Evolutionary conservation across 2,329 filamentous ascomycete genomes (phyloP).

Genomic region (Fusarium camptoceras): DNA sequence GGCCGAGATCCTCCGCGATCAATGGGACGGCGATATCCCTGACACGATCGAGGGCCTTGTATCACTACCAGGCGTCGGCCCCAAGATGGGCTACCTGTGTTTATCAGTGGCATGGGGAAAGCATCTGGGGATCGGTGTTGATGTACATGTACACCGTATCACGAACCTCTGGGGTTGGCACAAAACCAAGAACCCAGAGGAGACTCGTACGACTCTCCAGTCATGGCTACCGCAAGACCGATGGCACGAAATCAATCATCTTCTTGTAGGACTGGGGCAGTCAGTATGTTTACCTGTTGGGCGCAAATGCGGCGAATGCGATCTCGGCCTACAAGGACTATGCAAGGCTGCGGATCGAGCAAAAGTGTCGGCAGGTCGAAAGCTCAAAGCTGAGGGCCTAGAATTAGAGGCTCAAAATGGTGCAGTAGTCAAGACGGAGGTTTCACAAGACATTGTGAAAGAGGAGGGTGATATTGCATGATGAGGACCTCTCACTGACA

Average conservation of each 20-base stretch:
- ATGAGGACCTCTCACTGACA: conserved; percentile 24
- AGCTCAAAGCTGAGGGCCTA: conserved; percentile 50
- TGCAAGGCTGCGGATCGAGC: conserved; percentile 78
- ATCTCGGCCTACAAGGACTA: conserved; percentile 78
- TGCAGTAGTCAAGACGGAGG: conserved; percentile 43
- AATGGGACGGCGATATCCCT: conserved; percentile 81
- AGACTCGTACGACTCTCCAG: conserved; percentile 80
- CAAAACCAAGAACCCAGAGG: conserved; percentile 82
- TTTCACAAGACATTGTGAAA: conserved; percentile 41
- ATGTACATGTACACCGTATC: conserved; percentile 95
- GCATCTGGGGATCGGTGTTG: conserved; percentile 81
- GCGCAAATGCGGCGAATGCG: conserved; percentile 85
- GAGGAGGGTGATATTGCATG: conserved; percentile 45
- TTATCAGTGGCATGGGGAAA: conserved; percentile 77
- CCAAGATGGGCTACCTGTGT: conserved; percentile 94
- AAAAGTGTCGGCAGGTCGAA: conserved; percentile 69
- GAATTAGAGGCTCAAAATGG: conserved; percentile 43
- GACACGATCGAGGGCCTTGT: conserved; percentile 80
- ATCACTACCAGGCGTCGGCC: conserved; percentile 85
- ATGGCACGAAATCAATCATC: conserved; percentile 93
- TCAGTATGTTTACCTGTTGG: conserved; percentile 85
- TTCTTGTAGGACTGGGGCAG: conserved; percentile 90
- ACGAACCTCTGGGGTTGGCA: conserved; percentile 96
- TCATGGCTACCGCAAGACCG: conserved; percentile 84
- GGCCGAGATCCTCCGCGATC: conserved; percentile 77